Conservation (phyloP, 2,329 filamentous ascomycete species). For the Incumbomyces lentus region DNA sequence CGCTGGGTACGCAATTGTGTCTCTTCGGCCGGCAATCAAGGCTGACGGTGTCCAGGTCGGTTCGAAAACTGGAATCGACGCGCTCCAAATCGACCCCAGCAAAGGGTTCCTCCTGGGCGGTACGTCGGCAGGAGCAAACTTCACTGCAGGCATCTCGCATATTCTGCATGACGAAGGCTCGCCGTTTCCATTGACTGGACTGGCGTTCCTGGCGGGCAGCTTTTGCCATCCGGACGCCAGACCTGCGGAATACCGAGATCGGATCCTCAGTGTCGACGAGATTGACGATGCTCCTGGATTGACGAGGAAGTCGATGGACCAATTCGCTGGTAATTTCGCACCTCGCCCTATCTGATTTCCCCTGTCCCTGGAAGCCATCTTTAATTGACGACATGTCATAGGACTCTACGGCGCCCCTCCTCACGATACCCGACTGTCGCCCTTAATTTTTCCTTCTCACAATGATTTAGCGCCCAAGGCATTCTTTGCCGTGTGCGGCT, state of each 20-base stretch:
- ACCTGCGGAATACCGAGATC: slow-evolving; percentile 29
- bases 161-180: slow-evolving; percentile 29
- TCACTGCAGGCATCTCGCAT: slow-evolving; percentile 38
- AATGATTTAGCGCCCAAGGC: slow-evolving; percentile 25
- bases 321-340: too few relatives aligned
- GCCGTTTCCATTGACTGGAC: slow-evolving; percentile 34
- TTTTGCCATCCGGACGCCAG: slow-evolving; percentile 33
- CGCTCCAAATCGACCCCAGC: slow-evolving; percentile 32
- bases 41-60: too few relatives aligned
- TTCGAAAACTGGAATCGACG: neutral
- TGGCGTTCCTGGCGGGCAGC: slow-evolving; percentile 38
- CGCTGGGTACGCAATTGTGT: slow-evolving; percentile 30
- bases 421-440: too few relatives aligned
- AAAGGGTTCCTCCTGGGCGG: slow-evolving; percentile 43
- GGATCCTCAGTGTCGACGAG: slow-evolving; percentile 29
- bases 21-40: too few relatives aligned
- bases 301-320: too few relatives aligned
- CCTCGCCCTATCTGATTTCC: too few relatives aligned
- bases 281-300: too few relatives aligned
- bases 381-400: too few relatives aligned
- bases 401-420: too few relatives aligned
- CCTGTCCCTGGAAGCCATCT: too few relatives aligned
- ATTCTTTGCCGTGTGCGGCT: slow-evolving; percentile 39
- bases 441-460: slow-evolving; percentile 27
- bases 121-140: slow-evolving; percentile 43